A percentile compares a stretch with the other conserved stretches of the same genome.
phyloP scores from a whole-genome alignment of 2,329 filamentous ascomycete genomes.

The Pseudogymnoascus pannorum region DNA sequence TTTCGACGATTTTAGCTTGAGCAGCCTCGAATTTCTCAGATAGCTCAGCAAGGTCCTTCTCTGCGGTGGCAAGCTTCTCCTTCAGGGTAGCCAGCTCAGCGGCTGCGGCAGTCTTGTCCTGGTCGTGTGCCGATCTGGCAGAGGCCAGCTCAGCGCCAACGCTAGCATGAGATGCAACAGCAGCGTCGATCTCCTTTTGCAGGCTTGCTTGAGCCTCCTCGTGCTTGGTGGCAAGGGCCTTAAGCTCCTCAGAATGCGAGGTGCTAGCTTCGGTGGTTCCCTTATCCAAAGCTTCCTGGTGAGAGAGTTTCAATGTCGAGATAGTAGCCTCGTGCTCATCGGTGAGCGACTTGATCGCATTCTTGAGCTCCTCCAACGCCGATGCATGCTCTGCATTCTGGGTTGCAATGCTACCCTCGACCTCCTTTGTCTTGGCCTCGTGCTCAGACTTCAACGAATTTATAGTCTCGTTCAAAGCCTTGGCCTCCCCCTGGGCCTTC shows the following conservation, averaged over 20 bases:
- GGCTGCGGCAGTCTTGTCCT: background rate
- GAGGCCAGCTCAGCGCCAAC: constrained; percentile 46
- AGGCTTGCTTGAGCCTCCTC: constrained; percentile 41
- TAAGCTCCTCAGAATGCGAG: constrained; percentile 41
- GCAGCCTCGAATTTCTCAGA: constrained; percentile 31
- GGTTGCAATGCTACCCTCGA: constrained; percentile 38
- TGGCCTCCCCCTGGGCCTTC: constrained; percentile 37
- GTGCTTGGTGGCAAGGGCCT: constrained; percentile 44
- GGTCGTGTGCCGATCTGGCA: background rate
- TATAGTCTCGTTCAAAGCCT: constrained; percentile 43
- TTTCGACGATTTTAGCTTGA: constrained; percentile 35
- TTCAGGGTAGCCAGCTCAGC: constrained; percentile 44
- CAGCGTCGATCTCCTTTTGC: constrained; percentile 48
- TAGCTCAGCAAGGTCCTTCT: constrained; percentile 33
- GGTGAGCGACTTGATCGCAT: constrained; percentile 32
- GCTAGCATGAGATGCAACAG: constrained; percentile 38
- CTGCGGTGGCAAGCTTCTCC: constrained; percentile 35
- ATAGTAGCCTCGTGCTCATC: constrained; percentile 45
- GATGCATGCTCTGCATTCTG: constrained; percentile 36
- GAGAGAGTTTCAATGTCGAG: constrained; percentile 45
- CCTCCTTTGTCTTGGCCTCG: constrained; percentile 39
- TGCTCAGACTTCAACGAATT: constrained; percentile 36
- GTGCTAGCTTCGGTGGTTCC: constrained; percentile 37
- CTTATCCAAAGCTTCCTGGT: constrained; percentile 43
- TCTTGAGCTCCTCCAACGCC: constrained; percentile 41